phyloP scores from a whole-genome alignment of 129 eudicot species.

The Chrysanthemum makinoi region DNA sequence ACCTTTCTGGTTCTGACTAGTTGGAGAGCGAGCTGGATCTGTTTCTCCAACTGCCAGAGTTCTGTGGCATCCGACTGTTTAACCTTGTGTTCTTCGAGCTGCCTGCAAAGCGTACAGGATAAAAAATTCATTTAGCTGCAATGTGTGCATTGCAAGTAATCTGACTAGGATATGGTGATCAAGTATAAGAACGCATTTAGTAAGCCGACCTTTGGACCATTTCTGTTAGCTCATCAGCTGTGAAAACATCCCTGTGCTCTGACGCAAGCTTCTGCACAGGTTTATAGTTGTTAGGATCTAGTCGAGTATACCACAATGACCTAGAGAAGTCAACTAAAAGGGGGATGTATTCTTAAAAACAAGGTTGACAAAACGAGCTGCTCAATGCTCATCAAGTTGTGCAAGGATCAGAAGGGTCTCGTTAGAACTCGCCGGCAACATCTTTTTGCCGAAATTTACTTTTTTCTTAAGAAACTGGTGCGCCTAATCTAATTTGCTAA shows the following conservation, averaged over 20 bases:
- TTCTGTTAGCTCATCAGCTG: conserved; percentile 23
- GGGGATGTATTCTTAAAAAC: background rate
- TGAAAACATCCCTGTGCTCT: conserved; percentile 13
- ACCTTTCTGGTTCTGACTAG: conserved; percentile 25
- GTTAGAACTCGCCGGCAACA: no score
- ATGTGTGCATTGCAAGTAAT: background rate
- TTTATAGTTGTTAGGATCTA: conserved; percentile 1
- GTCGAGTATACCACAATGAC: conserved; percentile 1
- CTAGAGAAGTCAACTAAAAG: background rate
- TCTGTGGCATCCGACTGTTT: conserved; percentile 19
- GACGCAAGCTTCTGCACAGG: conserved; percentile 23
- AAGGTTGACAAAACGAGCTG: no score
- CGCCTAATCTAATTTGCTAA: no score
- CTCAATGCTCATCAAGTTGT: no score
- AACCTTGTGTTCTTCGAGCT: conserved; percentile 25
- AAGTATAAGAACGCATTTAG: background rate
- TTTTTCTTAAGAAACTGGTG: no score
- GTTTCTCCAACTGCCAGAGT: conserved; percentile 27
- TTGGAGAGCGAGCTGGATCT: conserved; percentile 14
- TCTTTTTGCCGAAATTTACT: no score
- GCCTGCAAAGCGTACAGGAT: conserved; percentile 18
- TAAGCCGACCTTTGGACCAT: conserved; percentile 22
- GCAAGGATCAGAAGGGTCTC: no score
- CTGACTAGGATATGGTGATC: background rate
- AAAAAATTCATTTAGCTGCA: background rate